A percentile compares a stretch with the other conserved stretches of the same genome.
These are phyloP conservation scores for Penicillium canariense DNA, from an alignment of 495 filamentous ascomycete genomes.

Conservation along the genomic window DNA sequence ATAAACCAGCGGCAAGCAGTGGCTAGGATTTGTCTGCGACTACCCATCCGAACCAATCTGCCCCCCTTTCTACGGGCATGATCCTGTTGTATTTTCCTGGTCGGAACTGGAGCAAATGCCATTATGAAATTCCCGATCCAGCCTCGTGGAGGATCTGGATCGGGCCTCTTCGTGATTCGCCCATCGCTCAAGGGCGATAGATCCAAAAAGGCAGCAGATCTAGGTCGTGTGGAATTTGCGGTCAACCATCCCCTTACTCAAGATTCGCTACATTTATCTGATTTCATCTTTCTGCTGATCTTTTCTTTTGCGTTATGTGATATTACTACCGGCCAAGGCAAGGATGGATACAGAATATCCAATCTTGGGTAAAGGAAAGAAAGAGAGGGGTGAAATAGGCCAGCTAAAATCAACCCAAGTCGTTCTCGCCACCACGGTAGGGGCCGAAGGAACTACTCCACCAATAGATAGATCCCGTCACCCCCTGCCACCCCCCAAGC, in stretches of 20 bases:
- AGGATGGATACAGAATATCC: too few species aligned
- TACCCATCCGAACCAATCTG: background rate
- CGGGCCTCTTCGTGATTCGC: constrained; percentile 13
- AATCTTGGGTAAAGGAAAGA: too few species aligned
- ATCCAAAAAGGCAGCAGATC: background rate
- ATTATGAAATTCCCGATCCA: constrained; percentile 12
- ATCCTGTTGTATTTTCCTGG: background rate
- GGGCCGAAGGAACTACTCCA: background rate
- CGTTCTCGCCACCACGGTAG: background rate
- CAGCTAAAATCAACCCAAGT: background rate
- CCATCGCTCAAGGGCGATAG: constrained; percentile 18
- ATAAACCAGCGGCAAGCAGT: constrained; percentile 2
- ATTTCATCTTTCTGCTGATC: background rate
- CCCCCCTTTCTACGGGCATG: background rate
- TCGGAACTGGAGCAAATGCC: background rate
- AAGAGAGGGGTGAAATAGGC: background rate
- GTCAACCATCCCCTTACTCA: background rate
- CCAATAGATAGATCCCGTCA: background rate
- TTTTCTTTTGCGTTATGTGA: background rate
- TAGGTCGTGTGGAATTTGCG: background rate
- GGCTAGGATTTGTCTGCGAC: constrained; percentile 3
- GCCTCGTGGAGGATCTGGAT: constrained; percentile 15
- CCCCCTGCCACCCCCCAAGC: background rate
- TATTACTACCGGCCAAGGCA: too few species aligned
- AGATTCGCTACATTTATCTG: background rate